A percentile compares a stretch with the other conserved stretches of the same genome.
Evolutionary conservation across 768 basidiomycete genomes (phyloP).

Genomic region (Tubosaeta sp.): DNA sequence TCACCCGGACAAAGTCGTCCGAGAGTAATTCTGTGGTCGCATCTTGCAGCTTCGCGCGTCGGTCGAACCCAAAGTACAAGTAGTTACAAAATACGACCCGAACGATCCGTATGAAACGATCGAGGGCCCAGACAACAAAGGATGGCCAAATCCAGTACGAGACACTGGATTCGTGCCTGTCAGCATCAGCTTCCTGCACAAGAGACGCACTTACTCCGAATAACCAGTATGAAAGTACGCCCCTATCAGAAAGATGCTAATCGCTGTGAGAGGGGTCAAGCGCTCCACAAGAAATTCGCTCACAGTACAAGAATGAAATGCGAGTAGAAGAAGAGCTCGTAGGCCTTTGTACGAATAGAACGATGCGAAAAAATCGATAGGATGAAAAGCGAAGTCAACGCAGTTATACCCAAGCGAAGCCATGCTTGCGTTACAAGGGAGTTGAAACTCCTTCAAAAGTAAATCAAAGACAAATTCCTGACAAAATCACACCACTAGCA

Average conservation of each 20-base stretch:
- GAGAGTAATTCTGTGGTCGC: conserved; percentile 42
- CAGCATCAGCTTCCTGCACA: neutral
- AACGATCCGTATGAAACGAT: conserved; percentile 45
- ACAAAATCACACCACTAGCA: neutral
- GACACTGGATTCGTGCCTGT: conserved; percentile 1
- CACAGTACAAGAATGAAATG: conserved; percentile 45
- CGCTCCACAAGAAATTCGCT: conserved; percentile 5
- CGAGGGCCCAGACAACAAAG: conserved; percentile 37
- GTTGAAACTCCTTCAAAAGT: neutral
- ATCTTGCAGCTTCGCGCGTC: conserved; percentile 26
- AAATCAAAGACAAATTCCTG: neutral
- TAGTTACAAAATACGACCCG: conserved; percentile 44
- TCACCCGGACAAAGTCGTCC: conserved; percentile 44
- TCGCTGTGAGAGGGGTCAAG: conserved; percentile 4
- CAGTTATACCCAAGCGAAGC: conserved; percentile 34
- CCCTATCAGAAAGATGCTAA: conserved; percentile 33
- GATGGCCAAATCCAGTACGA: conserved; percentile 30
- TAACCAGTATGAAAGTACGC: conserved; percentile 39
- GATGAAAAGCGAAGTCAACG: conserved; percentile 38
- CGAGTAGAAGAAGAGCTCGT: conserved; percentile 49
- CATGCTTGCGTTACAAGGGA: conserved; percentile 5
- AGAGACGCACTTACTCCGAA: conserved; percentile 7
- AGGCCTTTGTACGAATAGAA: conserved; percentile 41
- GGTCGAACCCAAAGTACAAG: conserved; percentile 32
- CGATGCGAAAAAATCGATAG: conserved; percentile 46